Evolutionary conservation across 1,284 basidiomycete genomes (phyloP), one percentile per base, ranked within the genome.

Genomic region (Papiliotrema laurentii): DNA sequence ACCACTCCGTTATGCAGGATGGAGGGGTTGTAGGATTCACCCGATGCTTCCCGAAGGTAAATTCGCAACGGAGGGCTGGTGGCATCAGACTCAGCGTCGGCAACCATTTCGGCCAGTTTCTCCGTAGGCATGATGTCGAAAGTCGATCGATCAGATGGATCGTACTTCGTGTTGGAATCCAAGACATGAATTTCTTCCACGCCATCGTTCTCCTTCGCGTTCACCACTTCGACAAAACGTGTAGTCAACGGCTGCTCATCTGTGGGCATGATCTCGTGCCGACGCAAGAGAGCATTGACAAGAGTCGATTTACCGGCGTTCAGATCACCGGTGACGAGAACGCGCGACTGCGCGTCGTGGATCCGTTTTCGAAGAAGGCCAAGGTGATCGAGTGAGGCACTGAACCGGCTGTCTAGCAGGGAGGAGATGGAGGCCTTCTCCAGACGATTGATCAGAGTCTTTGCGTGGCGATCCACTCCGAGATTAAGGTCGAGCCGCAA

Each of bases 301-400:
- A 98, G 88, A 0, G 96, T 98, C 28, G 92, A 97, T 76, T 99
- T 99, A 64, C 96, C 96, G 27, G 96, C 89, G 69, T 99, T 99
- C 52, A 98, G 80, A 72, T 99, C 96, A 58, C 96, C 96, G n/a
- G 96, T 98, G 53, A 99, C 90, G 54, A 99, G 83, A 39, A 99
- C 93, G 69, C 97, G 92, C 60, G 90, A 94, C 13, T 90, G 89
- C 2, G 84, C 91, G 72, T 97, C 94, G 67, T 87, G 80, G 19
- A 98, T 85, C 41, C 96, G 87, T 49, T 82, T 79, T 43, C 86
- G 84, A 54, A 99, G 84, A 61, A 87, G 87, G 56, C 86, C 81
- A 50, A 98, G 82, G 66, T 98, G 93, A 13, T 79, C 78, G 44
- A 89, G 74, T 6, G 91, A 83, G 22, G 83, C 76, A n/a, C 78